These are phyloP conservation scores for Carpinus viminea DNA, from an alignment of 306 rosid genomes.

Conservation along the genomic window DNA sequence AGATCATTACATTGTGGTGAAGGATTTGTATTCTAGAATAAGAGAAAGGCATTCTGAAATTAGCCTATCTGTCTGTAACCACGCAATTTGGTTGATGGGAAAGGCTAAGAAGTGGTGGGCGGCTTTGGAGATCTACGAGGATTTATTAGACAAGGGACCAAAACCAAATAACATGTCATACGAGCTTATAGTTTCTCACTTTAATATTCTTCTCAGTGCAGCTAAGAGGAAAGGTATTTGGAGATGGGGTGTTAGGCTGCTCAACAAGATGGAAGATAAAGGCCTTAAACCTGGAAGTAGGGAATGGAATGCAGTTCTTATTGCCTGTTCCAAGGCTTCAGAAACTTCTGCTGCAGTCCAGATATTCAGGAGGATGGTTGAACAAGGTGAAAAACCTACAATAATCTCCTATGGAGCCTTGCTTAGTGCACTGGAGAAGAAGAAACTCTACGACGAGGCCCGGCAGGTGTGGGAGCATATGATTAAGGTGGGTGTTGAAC, in stretches of 20 bases:
- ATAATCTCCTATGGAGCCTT: constrained; percentile 86
- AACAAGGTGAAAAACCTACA: constrained; percentile 88
- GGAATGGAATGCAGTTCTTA: constrained; percentile 91
- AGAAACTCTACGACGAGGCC: constrained; percentile 86
- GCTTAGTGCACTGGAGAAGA: constrained; percentile 92
- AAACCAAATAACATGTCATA: constrained; percentile 82
- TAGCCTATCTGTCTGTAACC: constrained; percentile 88
- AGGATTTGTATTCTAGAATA: constrained; percentile 73
- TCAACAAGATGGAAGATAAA: constrained; percentile 96
- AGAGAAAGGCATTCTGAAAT: constrained; percentile 60
- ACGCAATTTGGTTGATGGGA: constrained; percentile 92
- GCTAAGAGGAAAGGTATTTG: constrained; percentile 75
- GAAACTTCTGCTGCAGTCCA: constrained; percentile 82
- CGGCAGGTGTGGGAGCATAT: constrained; percentile 86
- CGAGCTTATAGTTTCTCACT: constrained; percentile 79
- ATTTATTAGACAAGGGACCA: constrained; percentile 91
- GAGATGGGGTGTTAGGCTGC: constrained; percentile 92
- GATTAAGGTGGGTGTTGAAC: constrained; percentile 74
- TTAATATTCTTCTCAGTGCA: constrained; percentile 75
- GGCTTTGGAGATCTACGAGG: constrained; percentile 90
- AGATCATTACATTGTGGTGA: constrained; percentile 69
- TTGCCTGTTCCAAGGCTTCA: constrained; percentile 93
- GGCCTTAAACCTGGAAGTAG: constrained; percentile 85
- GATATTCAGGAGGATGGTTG: constrained; percentile 87
- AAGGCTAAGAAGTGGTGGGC: constrained; percentile 98